These are phyloP conservation scores for Aleurites moluccanus DNA, from an alignment of 441 rosid species.

Conservation along the genomic window DNA sequence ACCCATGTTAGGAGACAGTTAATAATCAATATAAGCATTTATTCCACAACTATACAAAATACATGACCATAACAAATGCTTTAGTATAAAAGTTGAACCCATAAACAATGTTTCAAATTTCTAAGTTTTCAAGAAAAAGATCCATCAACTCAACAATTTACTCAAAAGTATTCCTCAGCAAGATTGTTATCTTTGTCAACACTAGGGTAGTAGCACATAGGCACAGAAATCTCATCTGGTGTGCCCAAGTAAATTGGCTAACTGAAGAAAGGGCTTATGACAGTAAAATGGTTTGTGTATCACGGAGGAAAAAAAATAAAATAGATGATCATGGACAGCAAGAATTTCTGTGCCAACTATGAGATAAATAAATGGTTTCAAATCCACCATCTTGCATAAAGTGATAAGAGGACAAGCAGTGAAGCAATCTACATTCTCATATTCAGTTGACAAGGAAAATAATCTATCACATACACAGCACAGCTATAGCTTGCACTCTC, in stretches of 20 bases:
- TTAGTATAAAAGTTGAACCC: neutral
- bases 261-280: neutral
- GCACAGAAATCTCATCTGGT: neutral
- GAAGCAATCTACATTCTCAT: neutral
- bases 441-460: neutral
- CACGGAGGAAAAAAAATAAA: neutral
- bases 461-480: neutral
- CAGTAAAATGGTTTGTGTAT: neutral
- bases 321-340: neutral
- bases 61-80: neutral
- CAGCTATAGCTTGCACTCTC: neutral
- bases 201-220: neutral
- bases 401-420: slow-evolving; percentile 6
- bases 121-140: neutral
- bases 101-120: neutral
- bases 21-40: slow-evolving; percentile 1
- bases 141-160: neutral
- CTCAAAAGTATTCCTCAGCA: neutral
- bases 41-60: neutral
- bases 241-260: neutral
- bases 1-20: neutral
- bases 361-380: neutral
- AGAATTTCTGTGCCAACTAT: neutral
- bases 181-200: neutral
- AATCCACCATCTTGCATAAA: neutral